Conservation (phyloP, 805 yeast genomes). For the Pichia californica region DNA sequence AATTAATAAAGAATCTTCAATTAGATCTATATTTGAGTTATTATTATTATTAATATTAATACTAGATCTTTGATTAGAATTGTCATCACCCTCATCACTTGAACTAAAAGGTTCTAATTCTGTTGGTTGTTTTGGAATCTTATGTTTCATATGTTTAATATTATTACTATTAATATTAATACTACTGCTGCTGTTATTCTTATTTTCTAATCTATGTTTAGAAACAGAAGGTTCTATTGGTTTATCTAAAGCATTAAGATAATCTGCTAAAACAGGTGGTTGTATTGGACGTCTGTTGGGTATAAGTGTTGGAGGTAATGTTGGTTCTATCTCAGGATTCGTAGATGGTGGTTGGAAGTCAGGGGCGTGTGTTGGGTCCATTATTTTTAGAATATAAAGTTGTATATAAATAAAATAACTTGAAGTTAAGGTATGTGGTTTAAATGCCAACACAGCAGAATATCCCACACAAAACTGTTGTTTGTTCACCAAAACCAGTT, state of each 20-base stretch:
- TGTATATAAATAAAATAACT: no score
- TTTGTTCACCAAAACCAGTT: no score
- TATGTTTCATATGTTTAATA: slow-evolving; percentile 18
- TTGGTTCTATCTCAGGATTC: slow-evolving; percentile 53
- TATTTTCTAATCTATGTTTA: slow-evolving; percentile 1
- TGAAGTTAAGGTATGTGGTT: no score
- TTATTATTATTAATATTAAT: not conserved
- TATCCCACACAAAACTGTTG: no score
- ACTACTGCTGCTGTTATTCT: not conserved
- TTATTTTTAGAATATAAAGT: no score
- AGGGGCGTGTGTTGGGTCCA: slow-evolving; percentile 92
- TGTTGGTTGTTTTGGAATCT: slow-evolving; percentile 40
- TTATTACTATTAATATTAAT: not conserved
- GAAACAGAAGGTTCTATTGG: slow-evolving; percentile 40
- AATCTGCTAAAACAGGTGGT: slow-evolving; percentile 71
- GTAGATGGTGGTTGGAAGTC: slow-evolving; percentile 82
- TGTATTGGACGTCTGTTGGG: slow-evolving; percentile 75
- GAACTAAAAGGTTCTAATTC: slow-evolving; percentile 54
- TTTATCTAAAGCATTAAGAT: slow-evolving; percentile 64
- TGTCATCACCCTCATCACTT: slow-evolving; percentile 35
- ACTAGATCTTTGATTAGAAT: no score
- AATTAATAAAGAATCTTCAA: not conserved
- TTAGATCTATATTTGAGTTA: not conserved
- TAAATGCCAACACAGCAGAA: no score
- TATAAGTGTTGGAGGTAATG: slow-evolving; percentile 60